Evolutionary conservation across 2,329 filamentous ascomycete species (phyloP).

Genomic region (Hypoxylon rubiginosum): DNA sequence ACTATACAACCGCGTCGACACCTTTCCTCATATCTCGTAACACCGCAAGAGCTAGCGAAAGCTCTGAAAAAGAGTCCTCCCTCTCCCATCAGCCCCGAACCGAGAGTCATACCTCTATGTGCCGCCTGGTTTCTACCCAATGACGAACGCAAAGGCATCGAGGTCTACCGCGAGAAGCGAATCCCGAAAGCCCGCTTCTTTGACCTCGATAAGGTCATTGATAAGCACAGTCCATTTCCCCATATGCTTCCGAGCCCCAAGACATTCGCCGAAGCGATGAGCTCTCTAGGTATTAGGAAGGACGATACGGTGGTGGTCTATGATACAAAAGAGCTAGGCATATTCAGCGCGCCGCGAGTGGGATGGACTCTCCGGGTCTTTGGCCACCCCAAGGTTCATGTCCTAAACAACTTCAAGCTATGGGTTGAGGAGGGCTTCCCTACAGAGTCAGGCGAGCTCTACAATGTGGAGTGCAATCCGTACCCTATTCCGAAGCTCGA

Average conservation of each 20-base stretch:
- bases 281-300: constrained; percentile 84
- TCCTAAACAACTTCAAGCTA: constrained; percentile 95
- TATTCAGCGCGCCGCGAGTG: constrained; percentile 93
- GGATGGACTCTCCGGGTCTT: constrained; percentile 94
- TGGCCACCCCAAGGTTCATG: constrained; percentile 87
- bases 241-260: constrained; percentile 93
- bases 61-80: constrained; percentile 87
- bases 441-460: constrained; percentile 82
- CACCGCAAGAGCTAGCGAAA: constrained; percentile 83
- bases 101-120: constrained; percentile 88
- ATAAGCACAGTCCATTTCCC: constrained; percentile 88
- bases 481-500: constrained; percentile 75
- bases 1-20: constrained; percentile 61
- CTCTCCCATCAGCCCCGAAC: constrained; percentile 82
- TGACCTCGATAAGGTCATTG: constrained; percentile 91
- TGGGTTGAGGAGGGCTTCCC: constrained; percentile 90
- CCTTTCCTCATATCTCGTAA: constrained; percentile 87
- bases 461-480: constrained; percentile 73
- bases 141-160: constrained; percentile 83
- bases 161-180: constrained; percentile 84
- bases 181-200: constrained; percentile 96
- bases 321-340: constrained; percentile 89
- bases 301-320: constrained; percentile 96
- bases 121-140: constrained; percentile 98
- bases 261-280: constrained; percentile 89